Evolutionary conservation across 768 basidiomycete genomes (phyloP), one percentile per base, ranked within the genome.

Genomic region (Leucosporidium scottii): DNA sequence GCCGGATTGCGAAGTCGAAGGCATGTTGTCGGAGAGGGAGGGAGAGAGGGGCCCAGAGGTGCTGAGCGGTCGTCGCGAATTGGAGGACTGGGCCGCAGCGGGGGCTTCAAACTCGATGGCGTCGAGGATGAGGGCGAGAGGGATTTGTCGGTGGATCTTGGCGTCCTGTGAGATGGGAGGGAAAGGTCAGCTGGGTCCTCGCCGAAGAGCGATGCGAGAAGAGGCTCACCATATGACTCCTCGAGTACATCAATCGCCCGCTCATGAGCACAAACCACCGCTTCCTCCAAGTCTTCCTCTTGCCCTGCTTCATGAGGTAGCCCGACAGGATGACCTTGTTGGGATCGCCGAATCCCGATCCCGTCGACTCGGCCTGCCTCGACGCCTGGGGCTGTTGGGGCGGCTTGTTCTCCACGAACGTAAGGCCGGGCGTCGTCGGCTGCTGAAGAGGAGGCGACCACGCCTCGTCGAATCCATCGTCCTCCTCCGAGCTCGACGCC

Each of bases 221-320:
- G 60, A 3, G 28, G 63, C 87, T 70, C 75, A 94, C 93, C 93
- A 98, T 98, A 80, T 99, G 96, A 77, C 88, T 93, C 59, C 86
- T 86, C 15, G 86, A 87, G 80, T 99, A 99, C 47, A 91, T 80
- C 62, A 99, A 80, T 76, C 86, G 89, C 74, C 92, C 90, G 49
- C 86, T 86, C 49, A 87, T 91, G n/a, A 99, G 81, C 48, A 90
- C 86, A 75, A 99, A 98, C 94, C 93, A 98, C 34, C 96, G 81
- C 79, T 99, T 98, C 65, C 92, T 84, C 96, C 96, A 99, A 72
- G 86, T 90, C 74, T 89, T 87, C 75, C 94, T 85, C 73, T 93
- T 91, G 31, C 91, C 93, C 78, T 91, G 93, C 76, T 98, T 98
- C 89, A 93, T 92, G 69, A 99, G 81, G 78, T 98, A 99, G 2